Evolutionary conservation across 192 early-diverging fungal species (phyloP).

Genomic region (Gamsiella multidivaricata): DNA sequence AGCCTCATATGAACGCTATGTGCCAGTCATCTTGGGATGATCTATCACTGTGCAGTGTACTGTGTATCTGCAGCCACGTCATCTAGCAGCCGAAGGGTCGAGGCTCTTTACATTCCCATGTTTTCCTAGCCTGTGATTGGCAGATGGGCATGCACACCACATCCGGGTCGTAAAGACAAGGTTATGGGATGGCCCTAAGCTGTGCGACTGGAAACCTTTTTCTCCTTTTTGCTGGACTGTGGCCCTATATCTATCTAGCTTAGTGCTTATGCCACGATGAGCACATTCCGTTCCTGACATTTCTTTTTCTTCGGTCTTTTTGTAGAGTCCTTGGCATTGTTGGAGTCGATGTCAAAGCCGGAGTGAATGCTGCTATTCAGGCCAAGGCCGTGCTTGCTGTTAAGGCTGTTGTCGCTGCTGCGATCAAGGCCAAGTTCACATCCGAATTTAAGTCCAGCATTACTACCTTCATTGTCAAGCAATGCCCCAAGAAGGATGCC

Average conservation of each 20-base stretch:
- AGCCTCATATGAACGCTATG: no score
- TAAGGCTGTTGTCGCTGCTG: constrained; percentile 45
- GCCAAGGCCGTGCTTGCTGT: constrained; percentile 44
- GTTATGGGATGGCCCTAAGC: no score
- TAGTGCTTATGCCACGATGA: no score
- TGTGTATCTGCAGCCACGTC: not conserved
- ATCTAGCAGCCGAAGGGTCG: no score
- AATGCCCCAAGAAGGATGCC: constrained; percentile 43
- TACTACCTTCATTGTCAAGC: constrained; percentile 34
- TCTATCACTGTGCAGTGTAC: not conserved
- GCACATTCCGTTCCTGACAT: constrained; percentile 7
- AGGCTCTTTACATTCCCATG: no score
- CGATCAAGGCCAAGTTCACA: constrained; percentile 50
- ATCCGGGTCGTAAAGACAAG: not conserved
- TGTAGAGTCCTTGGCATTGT: constrained; percentile 38
- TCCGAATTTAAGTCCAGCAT: constrained; percentile 48
- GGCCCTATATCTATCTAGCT: not conserved
- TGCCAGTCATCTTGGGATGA: no score
- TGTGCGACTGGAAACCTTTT: not conserved
- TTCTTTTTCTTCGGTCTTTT: not conserved
- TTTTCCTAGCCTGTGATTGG: no score
- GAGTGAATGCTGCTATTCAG: constrained; percentile 29
- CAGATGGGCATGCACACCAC: not conserved
- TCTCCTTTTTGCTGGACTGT: not conserved
- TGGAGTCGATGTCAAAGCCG: constrained; percentile 41